Percentiles rank a stretch among this genome's conserved stretches.
Conservation (phyloP, 495 filamentous ascomycete species). For the Hypoxylon rickii region DNA sequence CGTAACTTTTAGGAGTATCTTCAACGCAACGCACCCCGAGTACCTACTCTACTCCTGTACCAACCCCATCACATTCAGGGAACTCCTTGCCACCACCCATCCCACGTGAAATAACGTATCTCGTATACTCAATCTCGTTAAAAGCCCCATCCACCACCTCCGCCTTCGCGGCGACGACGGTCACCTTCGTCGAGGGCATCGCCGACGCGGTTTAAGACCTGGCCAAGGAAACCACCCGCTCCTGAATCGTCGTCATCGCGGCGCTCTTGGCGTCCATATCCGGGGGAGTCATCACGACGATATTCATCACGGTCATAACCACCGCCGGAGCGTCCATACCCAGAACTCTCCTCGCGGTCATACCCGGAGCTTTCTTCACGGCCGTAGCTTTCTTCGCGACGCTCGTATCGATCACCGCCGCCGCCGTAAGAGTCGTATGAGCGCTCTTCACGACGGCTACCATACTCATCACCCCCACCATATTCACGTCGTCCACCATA, state of each 20-base stretch:
- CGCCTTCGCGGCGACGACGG: conserved; percentile 29
- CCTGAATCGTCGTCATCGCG: conserved; percentile 25
- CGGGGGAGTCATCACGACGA: background rate
- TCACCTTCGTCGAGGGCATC: conserved; percentile 32
- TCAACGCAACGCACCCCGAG: conserved; percentile 13
- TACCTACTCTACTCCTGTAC: background rate
- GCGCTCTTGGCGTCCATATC: background rate
- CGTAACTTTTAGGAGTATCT: conserved; percentile 27
- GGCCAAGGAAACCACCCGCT: conserved; percentile 32
- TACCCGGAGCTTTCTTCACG: conserved; percentile 28
- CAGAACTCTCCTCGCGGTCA: conserved; percentile 17
- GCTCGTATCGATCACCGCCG: conserved; percentile 15
- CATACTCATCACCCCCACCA: conserved; percentile 13
- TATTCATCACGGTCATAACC: conserved; percentile 8
- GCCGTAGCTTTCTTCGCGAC: conserved; percentile 27
- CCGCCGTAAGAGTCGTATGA: conserved; percentile 13
- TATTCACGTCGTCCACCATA: conserved; percentile 29
- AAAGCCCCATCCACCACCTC: conserved; percentile 24
- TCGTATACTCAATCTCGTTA: conserved; percentile 8
- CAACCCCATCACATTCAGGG: background rate
- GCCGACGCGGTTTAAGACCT: conserved; percentile 30
- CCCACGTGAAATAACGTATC: conserved; percentile 2
- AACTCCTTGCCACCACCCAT: conserved; percentile 8
- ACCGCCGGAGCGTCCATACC: conserved; percentile 8
- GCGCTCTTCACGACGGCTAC: conserved; percentile 18